phyloP scores from a whole-genome alignment of 306 rosid genomes.

The Malus sieversii region DNA sequence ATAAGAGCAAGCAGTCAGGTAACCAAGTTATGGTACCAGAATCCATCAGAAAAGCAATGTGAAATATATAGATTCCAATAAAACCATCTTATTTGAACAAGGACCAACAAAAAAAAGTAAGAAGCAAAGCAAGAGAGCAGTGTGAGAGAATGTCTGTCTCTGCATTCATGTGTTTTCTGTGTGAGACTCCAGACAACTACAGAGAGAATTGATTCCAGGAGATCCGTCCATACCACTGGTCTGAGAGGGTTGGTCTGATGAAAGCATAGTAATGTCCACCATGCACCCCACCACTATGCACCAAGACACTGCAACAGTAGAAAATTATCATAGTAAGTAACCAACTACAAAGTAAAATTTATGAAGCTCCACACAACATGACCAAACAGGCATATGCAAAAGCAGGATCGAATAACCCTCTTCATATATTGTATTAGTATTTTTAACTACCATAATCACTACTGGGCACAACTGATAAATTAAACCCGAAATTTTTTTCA shows the following conservation, averaged over 20 bases:
- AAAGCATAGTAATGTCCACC: conserved; percentile 96
- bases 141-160: not conserved
- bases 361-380: not conserved
- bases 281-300: conserved; percentile 93
- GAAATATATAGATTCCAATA: not conserved
- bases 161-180: not conserved
- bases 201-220: not conserved
- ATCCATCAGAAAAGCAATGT: not conserved
- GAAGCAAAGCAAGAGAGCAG: not conserved
- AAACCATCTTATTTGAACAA: not conserved
- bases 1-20: not conserved
- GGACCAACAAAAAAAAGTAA: not conserved
- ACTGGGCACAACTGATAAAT: not conserved
- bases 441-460: not conserved
- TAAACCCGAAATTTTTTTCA: not conserved
- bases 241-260: conserved; percentile 78
- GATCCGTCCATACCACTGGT: conserved; percentile 68
- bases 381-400: not conserved
- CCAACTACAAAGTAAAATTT: not conserved
- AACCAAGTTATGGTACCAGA: not conserved
- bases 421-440: not conserved
- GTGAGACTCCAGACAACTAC: not conserved
- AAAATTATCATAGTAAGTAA: not conserved
- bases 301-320: conserved; percentile 73
- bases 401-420: not conserved